Conservation (phyloP, 2,329 filamentous ascomycete genomes). For the Paraphoma sp. region DNA sequence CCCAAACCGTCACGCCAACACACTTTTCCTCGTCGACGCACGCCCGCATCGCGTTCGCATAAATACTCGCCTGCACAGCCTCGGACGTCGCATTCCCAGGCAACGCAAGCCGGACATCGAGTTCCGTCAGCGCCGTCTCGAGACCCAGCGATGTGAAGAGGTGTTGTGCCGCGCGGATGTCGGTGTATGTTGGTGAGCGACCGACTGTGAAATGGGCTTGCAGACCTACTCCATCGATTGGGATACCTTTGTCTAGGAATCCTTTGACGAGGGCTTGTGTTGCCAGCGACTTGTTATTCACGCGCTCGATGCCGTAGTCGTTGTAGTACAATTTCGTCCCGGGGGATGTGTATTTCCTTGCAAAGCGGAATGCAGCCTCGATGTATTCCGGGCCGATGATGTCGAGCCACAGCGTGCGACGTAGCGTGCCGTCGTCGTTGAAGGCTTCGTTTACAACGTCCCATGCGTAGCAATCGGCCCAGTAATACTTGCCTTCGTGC, state of each 20-base stretch:
- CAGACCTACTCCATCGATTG: slow-evolving; percentile 68
- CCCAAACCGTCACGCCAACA: slow-evolving; percentile 52
- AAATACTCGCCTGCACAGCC: slow-evolving; percentile 58
- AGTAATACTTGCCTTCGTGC: slow-evolving; percentile 64
- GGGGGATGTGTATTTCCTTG: slow-evolving; percentile 62
- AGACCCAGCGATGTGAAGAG: slow-evolving; percentile 60
- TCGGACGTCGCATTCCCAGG: slow-evolving; percentile 53
- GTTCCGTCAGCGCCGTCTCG: slow-evolving; percentile 67
- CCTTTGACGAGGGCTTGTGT: slow-evolving; percentile 40
- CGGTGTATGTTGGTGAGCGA: slow-evolving; percentile 54
- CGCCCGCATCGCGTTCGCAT: slow-evolving; percentile 46
- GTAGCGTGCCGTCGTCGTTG: slow-evolving; percentile 63
- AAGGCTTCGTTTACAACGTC: slow-evolving; percentile 72
- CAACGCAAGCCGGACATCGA: slow-evolving; percentile 62
- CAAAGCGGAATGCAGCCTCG: slow-evolving; percentile 61
- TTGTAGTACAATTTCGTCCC: slow-evolving; percentile 68
- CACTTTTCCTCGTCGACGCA: slow-evolving; percentile 46
- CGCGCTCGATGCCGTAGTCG: slow-evolving; percentile 68
- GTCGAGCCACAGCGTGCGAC: slow-evolving; percentile 61
- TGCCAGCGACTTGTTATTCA: slow-evolving; percentile 55
- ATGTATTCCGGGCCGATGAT: slow-evolving; percentile 65
- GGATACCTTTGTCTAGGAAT: slow-evolving; percentile 47
- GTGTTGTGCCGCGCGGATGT: slow-evolving; percentile 55
- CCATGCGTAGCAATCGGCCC: slow-evolving; percentile 68
- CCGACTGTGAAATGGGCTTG: slow-evolving; percentile 68